Base-by-base conservation (phyloP, 495 filamentous ascomycete species). In the Penicillium verhagenii region DNA sequence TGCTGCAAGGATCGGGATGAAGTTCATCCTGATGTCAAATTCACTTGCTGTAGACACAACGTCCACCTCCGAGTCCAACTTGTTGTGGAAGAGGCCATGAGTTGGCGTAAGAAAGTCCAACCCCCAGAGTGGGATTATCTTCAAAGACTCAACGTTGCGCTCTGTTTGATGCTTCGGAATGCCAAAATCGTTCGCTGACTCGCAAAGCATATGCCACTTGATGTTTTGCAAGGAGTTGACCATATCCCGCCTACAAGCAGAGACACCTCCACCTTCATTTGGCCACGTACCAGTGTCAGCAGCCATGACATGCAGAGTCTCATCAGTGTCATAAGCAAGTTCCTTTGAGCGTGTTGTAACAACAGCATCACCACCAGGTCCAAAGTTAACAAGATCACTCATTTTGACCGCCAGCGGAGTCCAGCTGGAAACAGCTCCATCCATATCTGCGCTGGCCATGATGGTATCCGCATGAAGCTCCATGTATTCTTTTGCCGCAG, bases 201-300 rank as follows among this genome's bases (percentile, higher is more conserved):
- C 84, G 43, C 81, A 84, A 29, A 87, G 73, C 71, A 87, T 82
- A 56, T 87, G 83, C 78, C 83, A 86, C 51, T 80, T 80, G 52
- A 87, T 83, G 1, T 81, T 82, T 21, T 71, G 67, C 50, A 86
- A 74, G 21, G 80, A 80, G 61, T 86, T 85, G 67, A 87, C 82
- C 72, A 87, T 76, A 57, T 87, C 84, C 49, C 84, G 72, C n/a
- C 84, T 80, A 69, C 84, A 87, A 24, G 82, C 82, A 39, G 83
- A 86, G 16, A 87, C 83, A 61, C 84, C 84, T 52, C 84, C 84
- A 48, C 81, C 82, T 59, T 85, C 81, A 47, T 86, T 85, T 0
- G 84, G 84, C 84, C 84, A 87, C 26, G 82, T 86, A 13, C 82
- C 82, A 31, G 73, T 85, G 61, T 87, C 84, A 11, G 81, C 77